Conservation (phyloP, 805 yeast genomes). For the Priceomyces haplophilus region DNA sequence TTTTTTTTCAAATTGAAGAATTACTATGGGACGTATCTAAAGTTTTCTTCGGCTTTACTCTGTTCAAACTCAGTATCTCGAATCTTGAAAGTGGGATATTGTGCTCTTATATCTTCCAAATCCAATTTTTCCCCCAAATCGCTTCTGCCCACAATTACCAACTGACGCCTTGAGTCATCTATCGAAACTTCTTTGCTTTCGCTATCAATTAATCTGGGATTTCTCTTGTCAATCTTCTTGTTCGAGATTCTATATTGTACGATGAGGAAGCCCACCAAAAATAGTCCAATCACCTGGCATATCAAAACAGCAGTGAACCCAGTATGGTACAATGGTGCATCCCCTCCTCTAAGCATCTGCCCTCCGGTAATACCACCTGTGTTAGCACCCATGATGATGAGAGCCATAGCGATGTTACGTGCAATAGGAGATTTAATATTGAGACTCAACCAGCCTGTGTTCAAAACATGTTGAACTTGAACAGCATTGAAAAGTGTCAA, state of each 20-base stretch:
- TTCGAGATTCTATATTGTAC: background rate
- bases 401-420: slow-evolving; percentile 13
- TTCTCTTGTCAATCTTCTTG: background rate
- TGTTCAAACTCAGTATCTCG: background rate
- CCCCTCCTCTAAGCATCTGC: slow-evolving; percentile 13
- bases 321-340: slow-evolving; percentile 11
- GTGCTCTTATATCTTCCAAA: background rate
- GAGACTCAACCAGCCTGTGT: slow-evolving; percentile 12
- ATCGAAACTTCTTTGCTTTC: background rate
- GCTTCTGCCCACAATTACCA: background rate
- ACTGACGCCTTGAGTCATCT: background rate
- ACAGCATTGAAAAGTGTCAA: background rate
- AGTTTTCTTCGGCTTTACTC: background rate
- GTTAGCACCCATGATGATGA: slow-evolving; percentile 14
- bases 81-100: background rate
- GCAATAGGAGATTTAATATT: slow-evolving; percentile 11
- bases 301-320: slow-evolving; percentile 11
- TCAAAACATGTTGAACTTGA: slow-evolving; percentile 9
- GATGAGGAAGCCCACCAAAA: background rate
- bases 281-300: background rate
- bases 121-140: background rate
- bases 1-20: too few relatives aligned
- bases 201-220: background rate
- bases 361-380: slow-evolving; percentile 17
- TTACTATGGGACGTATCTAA: background rate